Evolutionary conservation across 129 eudicot species (phyloP).

Genomic region (Daucus carota): DNA sequence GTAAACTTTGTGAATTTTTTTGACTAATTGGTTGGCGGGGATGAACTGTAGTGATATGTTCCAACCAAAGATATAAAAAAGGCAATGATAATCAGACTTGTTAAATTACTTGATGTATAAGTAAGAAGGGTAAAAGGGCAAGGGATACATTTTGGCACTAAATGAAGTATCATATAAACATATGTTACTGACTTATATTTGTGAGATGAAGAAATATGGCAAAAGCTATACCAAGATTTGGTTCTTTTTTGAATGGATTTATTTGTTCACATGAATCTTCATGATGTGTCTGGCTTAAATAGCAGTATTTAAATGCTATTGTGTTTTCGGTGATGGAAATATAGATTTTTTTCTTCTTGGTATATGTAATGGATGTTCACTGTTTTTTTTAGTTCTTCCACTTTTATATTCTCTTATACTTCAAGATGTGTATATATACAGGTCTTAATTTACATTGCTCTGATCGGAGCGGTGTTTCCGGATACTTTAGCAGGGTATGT

Average conservation of each 20-base stretch:
- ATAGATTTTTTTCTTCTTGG: background rate
- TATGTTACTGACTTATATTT: background rate
- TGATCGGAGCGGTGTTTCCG: conserved; percentile 23
- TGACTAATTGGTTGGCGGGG: background rate
- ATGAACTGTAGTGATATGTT: background rate
- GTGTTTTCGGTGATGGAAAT: background rate
- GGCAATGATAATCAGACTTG: background rate
- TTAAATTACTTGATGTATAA: no score
- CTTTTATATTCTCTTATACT: background rate
- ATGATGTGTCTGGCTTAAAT: background rate
- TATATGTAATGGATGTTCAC: background rate
- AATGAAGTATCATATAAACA: background rate
- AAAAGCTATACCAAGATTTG: background rate
- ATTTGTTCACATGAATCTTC: background rate
- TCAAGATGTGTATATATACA: conserved; percentile 16
- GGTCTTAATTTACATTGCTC: conserved; percentile 22
- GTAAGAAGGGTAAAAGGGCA: background rate
- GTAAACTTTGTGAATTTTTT: background rate
- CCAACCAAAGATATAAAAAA: background rate
- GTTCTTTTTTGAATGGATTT: background rate
- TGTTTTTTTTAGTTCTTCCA: background rate
- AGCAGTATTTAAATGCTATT: background rate
- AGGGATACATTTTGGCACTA: background rate
- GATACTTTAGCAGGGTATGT: conserved; percentile 26
- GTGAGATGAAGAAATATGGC: background rate